These are phyloP conservation scores for Phytomonas sp. DNA, from an alignment of 208 protist genomes.

Conservation along the genomic window DNA sequence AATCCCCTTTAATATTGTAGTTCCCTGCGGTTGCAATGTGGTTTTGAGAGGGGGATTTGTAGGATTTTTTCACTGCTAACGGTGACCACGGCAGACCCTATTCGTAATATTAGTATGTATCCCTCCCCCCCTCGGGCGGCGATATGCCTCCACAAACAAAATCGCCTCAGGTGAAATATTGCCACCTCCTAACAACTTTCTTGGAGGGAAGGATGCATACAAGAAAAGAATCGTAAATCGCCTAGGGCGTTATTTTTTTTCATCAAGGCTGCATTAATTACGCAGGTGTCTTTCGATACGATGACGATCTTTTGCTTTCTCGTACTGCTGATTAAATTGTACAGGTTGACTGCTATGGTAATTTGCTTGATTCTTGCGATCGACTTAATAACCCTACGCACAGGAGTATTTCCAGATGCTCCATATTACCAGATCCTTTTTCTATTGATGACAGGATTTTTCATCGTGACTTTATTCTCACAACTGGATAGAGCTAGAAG, in stretches of 20 bases:
- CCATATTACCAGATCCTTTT: conserved; percentile 51
- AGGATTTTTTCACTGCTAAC: conserved; percentile 33
- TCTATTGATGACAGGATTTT: conserved; percentile 65
- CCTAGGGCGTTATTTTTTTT: conserved; percentile 21
- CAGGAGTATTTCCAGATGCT: conserved; percentile 22
- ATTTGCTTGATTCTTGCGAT: conserved; percentile 4
- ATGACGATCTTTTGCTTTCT: conserved; percentile 47
- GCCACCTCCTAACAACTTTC: no score
- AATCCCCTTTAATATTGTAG: no score
- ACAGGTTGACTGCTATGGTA: conserved; percentile 35
- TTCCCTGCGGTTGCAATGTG: no score
- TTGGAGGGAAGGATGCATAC: no score
- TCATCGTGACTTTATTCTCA: conserved; percentile 63
- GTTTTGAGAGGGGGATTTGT: conserved; percentile 56
- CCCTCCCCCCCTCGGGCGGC: no score
- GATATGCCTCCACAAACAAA: no score
- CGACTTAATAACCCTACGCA: not conserved
- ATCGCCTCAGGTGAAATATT: no score
- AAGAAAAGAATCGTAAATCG: no score
- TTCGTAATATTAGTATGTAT: no score
- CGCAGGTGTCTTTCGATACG: conserved; percentile 34
- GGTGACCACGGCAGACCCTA: not conserved
- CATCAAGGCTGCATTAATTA: conserved; percentile 69
- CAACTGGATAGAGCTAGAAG: conserved; percentile 54
- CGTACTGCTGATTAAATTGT: conserved; percentile 73